Evolutionary conservation across 257 asterid species (phyloP), one percentile per base, ranked within the genome.

Genomic region (Marsdenia floribunda): DNA sequence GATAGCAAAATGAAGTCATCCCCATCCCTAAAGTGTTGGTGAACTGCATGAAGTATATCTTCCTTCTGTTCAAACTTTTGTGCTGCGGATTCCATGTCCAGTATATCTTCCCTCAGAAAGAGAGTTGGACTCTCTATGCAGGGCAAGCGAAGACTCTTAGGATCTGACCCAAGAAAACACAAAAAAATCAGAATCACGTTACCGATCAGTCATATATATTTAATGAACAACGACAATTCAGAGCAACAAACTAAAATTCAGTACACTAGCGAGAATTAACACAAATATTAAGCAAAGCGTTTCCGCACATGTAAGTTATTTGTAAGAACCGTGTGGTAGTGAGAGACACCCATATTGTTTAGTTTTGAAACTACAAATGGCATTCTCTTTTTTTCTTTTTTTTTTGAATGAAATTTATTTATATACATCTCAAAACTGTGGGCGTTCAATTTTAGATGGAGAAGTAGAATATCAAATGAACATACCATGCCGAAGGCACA

Each of bases 401-500:
- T 21, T 55, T 1, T 19, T 11, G 6, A 55, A 21, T n/a, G 2
- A 55, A 21, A 5, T 54, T n/a, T 16, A 18, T 16, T 52, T 14
- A 12, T 14, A 52, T 52, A 52, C 57, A 52, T 52, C 21, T 12
- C 19, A 54, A 54, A 18, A 19, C 3, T 4, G 24, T 29, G 16
- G 7, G 7, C n/a, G 16, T 19, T 54, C 59, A 54, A 19, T 54
- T 54, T 54, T n/a, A 9, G 13, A 55, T 9, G 22, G 10, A 21
- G 29, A n/a, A 0, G 18, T 21, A 29, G 74, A 3, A 9, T 79
- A 61, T 53, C 47, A 11, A 66, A 42, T 22, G 46, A 64, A 35
- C 77, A 65, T 90, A 94, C 99, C 99, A 82, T 94, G 99, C 78
- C 96, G 96, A 76, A 94, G 95, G 85, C 99, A 94, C 80, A 89